Evolutionary conservation across 805 yeast species (phyloP).

Genomic region (Hanseniaspora jakobsenii): DNA sequence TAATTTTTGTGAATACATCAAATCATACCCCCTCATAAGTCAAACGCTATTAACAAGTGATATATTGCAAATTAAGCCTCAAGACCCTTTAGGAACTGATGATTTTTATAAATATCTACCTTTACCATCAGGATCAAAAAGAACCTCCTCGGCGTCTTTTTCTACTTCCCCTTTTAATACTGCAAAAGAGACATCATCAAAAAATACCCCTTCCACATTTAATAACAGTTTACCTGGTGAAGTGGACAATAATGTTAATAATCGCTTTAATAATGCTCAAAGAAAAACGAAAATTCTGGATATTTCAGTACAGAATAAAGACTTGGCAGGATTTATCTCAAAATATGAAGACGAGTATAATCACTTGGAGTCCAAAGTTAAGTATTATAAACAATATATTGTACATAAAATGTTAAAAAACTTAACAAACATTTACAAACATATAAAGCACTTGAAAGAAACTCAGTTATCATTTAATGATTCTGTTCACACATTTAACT

Average conservation of each 20-base stretch:
- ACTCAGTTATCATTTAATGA: background rate
- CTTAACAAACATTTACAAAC: background rate
- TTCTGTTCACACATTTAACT: background rate
- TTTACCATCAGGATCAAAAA: slow-evolving; percentile 18
- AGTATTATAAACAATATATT: slow-evolving; percentile 4
- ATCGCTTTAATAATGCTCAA: too few species aligned
- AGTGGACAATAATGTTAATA: too few species aligned
- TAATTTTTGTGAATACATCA: slow-evolving; percentile 28
- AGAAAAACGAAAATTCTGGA: too few species aligned
- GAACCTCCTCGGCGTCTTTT: background rate
- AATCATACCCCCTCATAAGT: slow-evolving; percentile 26
- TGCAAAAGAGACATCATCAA: background rate
- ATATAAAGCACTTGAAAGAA: background rate
- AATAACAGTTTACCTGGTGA: too few species aligned
- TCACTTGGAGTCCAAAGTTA: slow-evolving; percentile 2
- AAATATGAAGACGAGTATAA: slow-evolving; percentile 3
- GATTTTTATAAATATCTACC: slow-evolving; percentile 28
- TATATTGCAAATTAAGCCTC: slow-evolving; percentile 27
- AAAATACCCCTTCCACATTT: too few species aligned
- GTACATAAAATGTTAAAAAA: slow-evolving; percentile 6
- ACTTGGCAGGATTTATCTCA: background rate
- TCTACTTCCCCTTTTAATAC: background rate
- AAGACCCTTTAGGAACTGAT: slow-evolving; percentile 29
- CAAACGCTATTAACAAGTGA: slow-evolving; percentile 24
- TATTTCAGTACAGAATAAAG: too few species aligned